These are phyloP conservation scores for Gossypium lobatum DNA, from an alignment of 441 rosid genomes.

Conservation along the genomic window DNA sequence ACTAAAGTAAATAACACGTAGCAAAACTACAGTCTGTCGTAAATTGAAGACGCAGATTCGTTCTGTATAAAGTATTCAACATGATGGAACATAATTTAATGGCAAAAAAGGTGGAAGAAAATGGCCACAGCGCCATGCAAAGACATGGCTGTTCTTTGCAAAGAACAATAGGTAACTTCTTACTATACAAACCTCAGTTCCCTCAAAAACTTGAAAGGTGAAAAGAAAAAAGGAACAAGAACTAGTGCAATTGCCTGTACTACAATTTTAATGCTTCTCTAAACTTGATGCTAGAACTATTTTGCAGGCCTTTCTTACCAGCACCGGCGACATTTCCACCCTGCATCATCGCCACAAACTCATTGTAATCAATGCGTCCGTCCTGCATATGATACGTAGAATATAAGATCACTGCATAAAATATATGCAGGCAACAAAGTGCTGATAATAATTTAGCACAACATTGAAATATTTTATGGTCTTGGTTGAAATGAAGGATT, in stretches of 20 bases:
- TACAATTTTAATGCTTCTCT: conserved; percentile 53
- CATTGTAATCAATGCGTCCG: conserved; percentile 86
- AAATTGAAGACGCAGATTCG: not conserved
- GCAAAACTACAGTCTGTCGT: not conserved
- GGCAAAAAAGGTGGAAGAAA: not conserved
- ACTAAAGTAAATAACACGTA: not conserved
- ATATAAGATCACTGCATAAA: not conserved
- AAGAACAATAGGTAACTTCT: not conserved
- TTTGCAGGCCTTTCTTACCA: conserved; percentile 50
- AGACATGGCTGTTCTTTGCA: not conserved
- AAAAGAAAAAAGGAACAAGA: not conserved
- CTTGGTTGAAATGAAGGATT: not conserved
- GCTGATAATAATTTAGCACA: not conserved
- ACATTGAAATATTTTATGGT: not conserved
- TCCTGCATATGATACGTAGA: conserved; percentile 40
- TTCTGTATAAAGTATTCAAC: not conserved
- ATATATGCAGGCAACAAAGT: not conserved
- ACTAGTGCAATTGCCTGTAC: conserved; percentile 9
- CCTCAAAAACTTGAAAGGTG: not conserved
- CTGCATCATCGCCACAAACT: conserved; percentile 96
- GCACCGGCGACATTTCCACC: conserved; percentile 38
- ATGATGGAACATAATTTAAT: not conserved
- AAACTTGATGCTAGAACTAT: conserved; percentile 62
- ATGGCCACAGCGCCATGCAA: not conserved
- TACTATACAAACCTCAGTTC: conserved; percentile 20